These are phyloP conservation scores for Aeminium ludgeri DNA, from an alignment of 495 filamentous ascomycete genomes.

Conservation along the genomic window DNA sequence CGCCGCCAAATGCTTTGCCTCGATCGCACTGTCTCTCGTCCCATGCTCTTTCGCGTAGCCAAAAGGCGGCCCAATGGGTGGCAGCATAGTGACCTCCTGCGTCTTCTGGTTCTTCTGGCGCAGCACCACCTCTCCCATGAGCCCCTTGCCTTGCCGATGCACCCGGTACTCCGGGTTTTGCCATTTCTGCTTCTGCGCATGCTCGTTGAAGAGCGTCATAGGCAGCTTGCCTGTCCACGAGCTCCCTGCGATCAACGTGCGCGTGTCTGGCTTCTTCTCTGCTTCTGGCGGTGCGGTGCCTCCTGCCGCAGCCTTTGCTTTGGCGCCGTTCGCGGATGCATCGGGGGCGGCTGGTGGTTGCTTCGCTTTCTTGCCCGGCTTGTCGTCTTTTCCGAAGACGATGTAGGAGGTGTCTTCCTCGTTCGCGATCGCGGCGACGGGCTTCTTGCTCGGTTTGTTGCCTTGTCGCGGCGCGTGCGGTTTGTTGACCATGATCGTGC, in stretches of 20 bases:
- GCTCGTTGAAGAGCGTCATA: conserved; percentile 80
- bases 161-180: conserved; percentile 66
- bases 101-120: conserved; percentile 70
- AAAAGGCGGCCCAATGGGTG: conserved; percentile 58
- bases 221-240: conserved; percentile 97
- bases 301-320: conserved; percentile 18
- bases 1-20: conserved; percentile 84
- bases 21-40: conserved; percentile 54
- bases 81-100: conserved; percentile 49
- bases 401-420: conserved; percentile 45
- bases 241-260: conserved; percentile 78
- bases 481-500: conserved; percentile 16
- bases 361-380: conserved; percentile 31
- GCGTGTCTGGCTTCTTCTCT: conserved; percentile 63
- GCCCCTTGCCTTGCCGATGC: conserved; percentile 41
- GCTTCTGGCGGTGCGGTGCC: conserved; percentile 31
- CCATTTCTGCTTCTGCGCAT: conserved; percentile 92
- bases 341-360: conserved; percentile 19
- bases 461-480: conserved; percentile 19
- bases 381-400: conserved; percentile 49
- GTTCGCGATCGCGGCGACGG: conserved; percentile 10
- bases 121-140: conserved; percentile 62
- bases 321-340: conserved; percentile 2
- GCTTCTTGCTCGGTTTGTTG: conserved; percentile 17
- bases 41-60: conserved; percentile 47